phyloP scores from a whole-genome alignment of 768 basidiomycete species.

The Boletus pseudo-olivaceus region DNA sequence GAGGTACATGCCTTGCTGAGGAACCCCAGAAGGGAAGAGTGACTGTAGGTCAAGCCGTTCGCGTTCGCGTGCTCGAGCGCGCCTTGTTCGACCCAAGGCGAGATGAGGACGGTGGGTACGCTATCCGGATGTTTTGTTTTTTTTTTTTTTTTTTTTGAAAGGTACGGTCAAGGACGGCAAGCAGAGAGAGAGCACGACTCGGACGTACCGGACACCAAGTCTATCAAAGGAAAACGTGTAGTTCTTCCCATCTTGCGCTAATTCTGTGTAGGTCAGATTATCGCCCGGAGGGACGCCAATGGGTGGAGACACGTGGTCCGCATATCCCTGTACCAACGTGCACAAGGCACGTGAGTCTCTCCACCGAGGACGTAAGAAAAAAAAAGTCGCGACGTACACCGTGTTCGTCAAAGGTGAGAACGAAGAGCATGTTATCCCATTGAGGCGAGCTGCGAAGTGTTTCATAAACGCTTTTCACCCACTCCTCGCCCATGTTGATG shows the following conservation, averaged over 20 bases:
- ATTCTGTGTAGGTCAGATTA: constrained; percentile 22
- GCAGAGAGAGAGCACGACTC: not conserved
- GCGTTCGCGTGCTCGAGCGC: constrained; percentile 7
- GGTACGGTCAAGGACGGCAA: no score
- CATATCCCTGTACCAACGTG: constrained; percentile 15
- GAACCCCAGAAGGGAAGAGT: constrained; percentile 21
- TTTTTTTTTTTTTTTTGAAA: no score
- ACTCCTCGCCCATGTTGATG: not conserved
- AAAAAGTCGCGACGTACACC: constrained; percentile 12
- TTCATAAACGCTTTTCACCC: constrained; percentile 24
- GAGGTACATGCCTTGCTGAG: constrained; percentile 15
- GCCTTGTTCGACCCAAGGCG: constrained; percentile 25
- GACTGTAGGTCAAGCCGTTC: constrained; percentile 16
- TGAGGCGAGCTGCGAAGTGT: constrained; percentile 24
- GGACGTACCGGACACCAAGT: constrained; percentile 22
- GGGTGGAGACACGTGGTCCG: constrained; percentile 23
- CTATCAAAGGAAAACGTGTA: constrained; percentile 24
- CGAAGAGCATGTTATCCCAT: constrained; percentile 19
- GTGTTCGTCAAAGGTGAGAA: constrained; percentile 26
- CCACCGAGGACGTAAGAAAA: not conserved
- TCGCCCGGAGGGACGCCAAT: constrained; percentile 23
- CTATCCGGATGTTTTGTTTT: not conserved
- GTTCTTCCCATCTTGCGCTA: constrained; percentile 12
- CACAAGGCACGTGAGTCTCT: not conserved
- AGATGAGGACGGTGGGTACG: constrained; percentile 20